These are phyloP conservation scores for Mycena rebaudengoi DNA, from an alignment of 768 basidiomycete genomes.

Conservation along the genomic window DNA sequence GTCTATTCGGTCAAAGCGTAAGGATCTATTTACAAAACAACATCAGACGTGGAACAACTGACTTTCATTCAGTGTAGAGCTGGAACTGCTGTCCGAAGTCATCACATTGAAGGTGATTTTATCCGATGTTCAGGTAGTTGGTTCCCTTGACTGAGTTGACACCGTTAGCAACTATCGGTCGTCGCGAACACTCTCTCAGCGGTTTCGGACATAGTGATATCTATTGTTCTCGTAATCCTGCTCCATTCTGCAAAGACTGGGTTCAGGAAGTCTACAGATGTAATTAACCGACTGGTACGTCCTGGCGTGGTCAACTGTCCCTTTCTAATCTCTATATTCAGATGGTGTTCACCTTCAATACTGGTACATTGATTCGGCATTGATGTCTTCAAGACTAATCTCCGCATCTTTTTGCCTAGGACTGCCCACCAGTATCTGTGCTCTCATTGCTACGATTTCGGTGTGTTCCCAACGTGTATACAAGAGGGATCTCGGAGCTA, in stretches of 20 bases:
- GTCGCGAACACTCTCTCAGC: conserved; percentile 14
- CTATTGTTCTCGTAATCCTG: conserved; percentile 8
- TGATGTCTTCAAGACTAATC: not conserved
- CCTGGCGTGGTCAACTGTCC: not conserved
- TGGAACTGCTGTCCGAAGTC: not conserved
- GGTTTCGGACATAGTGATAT: conserved; percentile 15
- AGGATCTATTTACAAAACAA: not conserved
- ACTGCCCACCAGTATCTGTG: conserved; percentile 15
- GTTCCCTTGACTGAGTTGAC: not conserved
- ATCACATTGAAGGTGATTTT: conserved; percentile 18
- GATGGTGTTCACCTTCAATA: conserved; percentile 24
- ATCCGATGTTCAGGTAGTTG: not conserved
- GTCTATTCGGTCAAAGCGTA: conserved; percentile 25
- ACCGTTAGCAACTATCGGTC: conserved; percentile 9
- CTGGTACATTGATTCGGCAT: not conserved
- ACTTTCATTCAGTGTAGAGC: conserved; percentile 5
- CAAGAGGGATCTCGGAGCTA: not conserved
- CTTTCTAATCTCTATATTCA: not conserved
- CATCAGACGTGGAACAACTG: too few relatives aligned
- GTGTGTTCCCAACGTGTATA: not conserved
- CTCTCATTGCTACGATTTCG: conserved; percentile 14
- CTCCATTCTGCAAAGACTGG: conserved; percentile 20
- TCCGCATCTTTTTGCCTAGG: not conserved
- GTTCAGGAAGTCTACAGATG: conserved; percentile 20
- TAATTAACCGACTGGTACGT: conserved; percentile 24